Conservation (phyloP, 2,329 filamentous ascomycete genomes). For the Colletotrichum sp. region DNA sequence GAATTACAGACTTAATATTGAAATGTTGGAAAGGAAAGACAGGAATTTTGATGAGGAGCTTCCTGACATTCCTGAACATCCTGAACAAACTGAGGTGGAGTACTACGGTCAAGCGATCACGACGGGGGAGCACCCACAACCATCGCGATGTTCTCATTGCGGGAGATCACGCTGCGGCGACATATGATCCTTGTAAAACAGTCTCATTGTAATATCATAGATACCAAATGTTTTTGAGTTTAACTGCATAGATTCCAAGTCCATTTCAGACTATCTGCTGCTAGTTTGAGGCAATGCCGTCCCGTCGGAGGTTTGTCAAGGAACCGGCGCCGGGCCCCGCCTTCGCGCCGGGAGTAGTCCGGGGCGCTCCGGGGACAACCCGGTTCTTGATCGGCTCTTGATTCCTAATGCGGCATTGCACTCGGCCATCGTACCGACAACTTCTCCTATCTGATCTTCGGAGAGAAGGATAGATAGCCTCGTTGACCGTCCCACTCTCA, state of each 20-base stretch:
- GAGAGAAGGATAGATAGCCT: background rate
- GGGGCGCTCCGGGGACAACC: background rate
- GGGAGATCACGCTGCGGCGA: background rate
- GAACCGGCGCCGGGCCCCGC: background rate
- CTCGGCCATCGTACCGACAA: background rate
- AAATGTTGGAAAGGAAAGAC: constrained; percentile 8
- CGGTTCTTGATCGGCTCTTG: background rate
- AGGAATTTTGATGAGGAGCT: background rate
- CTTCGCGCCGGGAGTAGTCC: background rate
- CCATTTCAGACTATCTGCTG: background rate
- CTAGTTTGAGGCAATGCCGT: background rate
- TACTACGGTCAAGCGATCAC: background rate
- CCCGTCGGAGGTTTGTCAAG: background rate
- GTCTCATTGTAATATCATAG: background rate
- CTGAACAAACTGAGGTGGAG: background rate
- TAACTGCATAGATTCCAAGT: background rate
- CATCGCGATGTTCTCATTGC: background rate
- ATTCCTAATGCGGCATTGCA: background rate
- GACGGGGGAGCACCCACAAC: background rate
- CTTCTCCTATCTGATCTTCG: background rate
- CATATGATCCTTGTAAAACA: background rate
- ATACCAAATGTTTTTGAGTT: background rate
- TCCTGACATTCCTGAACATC: background rate
- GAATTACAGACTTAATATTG: constrained; percentile 5
- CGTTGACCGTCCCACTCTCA: too few relatives aligned